Conservation (phyloP, 768 basidiomycete genomes). For the Pisolithus sp. region DNA sequence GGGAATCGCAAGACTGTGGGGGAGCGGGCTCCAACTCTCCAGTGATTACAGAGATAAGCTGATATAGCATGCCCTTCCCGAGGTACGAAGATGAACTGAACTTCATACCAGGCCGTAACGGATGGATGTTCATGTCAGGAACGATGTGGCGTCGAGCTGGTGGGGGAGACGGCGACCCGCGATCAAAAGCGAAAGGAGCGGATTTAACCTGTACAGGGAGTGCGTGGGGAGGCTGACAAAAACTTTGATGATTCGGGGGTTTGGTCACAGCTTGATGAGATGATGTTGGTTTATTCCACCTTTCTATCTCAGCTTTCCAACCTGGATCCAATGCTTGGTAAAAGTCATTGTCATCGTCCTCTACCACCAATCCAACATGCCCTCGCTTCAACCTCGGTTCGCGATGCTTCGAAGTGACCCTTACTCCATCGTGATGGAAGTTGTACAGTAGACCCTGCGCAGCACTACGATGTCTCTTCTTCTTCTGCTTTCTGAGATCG, state of each 20-base stretch:
- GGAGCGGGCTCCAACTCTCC: constrained; percentile 18
- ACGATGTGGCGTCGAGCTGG: constrained; percentile 19
- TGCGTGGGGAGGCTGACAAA: constrained; percentile 12
- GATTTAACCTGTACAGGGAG: constrained; percentile 7
- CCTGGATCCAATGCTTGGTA: constrained; percentile 36
- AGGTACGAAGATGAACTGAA: constrained; percentile 51
- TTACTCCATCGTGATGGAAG: constrained; percentile 32
- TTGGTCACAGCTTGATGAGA: constrained; percentile 8
- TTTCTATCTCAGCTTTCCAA: constrained; percentile 27
- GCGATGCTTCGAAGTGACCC: constrained; percentile 28
- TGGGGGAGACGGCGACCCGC: constrained; percentile 3
- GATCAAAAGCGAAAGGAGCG: constrained; percentile 13
- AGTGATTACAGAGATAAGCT: constrained; percentile 41
- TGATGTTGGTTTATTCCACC: constrained; percentile 22
- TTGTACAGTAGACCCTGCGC: constrained; percentile 30
- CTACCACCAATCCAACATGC: constrained; percentile 32
- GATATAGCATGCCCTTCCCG: constrained; percentile 52
- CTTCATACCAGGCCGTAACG: constrained; percentile 44
- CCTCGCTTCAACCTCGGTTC: constrained; percentile 4
- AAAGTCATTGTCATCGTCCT: constrained; percentile 41
- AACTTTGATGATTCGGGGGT: constrained; percentile 3
- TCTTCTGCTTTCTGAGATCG: constrained; percentile 16
- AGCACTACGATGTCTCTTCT: constrained; percentile 23
- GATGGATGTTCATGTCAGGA: constrained; percentile 47
- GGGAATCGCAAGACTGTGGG: constrained; percentile 28